These are phyloP conservation scores for Tillandsia fasciculata DNA, from an alignment of 176 grass and related monocot genomes.

Conservation along the genomic window DNA sequence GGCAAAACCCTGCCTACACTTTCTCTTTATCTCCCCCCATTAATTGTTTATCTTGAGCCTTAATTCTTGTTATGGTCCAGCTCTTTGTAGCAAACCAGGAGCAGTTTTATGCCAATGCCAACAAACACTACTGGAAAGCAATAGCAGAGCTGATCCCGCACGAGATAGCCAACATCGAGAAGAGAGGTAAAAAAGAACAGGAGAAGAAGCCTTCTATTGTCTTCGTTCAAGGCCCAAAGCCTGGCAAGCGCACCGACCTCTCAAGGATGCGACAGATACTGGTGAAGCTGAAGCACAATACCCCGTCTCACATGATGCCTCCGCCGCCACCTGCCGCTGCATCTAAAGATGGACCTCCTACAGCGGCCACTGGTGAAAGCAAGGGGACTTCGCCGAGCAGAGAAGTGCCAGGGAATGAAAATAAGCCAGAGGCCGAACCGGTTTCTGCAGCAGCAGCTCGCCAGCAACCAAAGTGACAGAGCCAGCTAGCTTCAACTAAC, in stretches of 20 bases:
- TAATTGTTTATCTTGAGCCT: not conserved
- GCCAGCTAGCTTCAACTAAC: not conserved
- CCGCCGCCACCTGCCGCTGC: slow-evolving; percentile 37
- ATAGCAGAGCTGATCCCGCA: slow-evolving; percentile 89
- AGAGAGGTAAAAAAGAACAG: slow-evolving; percentile 76
- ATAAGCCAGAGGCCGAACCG: slow-evolving; percentile 19
- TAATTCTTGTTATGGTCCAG: slow-evolving; percentile 18
- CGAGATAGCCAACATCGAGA: slow-evolving; percentile 72
- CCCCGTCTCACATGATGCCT: slow-evolving; percentile 58
- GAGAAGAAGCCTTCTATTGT: slow-evolving; percentile 80
- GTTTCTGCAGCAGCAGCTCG: not conserved
- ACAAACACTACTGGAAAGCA: slow-evolving; percentile 90
- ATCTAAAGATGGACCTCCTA: slow-evolving; percentile 22
- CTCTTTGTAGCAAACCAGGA: slow-evolving; percentile 55
- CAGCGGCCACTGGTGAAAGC: slow-evolving; percentile 10
- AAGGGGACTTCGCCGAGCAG: slow-evolving; percentile 22
- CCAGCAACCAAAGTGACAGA: not conserved
- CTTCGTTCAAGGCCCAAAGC: slow-evolving; percentile 74
- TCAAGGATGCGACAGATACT: slow-evolving; percentile 80
- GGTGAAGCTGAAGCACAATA: slow-evolving; percentile 74
- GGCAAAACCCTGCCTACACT: not conserved
- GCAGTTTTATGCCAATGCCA: slow-evolving; percentile 65
- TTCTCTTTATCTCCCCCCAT: not conserved
- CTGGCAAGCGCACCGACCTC: slow-evolving; percentile 85
- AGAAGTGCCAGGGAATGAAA: slow-evolving; percentile 23